Evolutionary conservation across 2,329 filamentous ascomycete species (phyloP).

Genomic region (Conoideocrella luteorostrata): DNA sequence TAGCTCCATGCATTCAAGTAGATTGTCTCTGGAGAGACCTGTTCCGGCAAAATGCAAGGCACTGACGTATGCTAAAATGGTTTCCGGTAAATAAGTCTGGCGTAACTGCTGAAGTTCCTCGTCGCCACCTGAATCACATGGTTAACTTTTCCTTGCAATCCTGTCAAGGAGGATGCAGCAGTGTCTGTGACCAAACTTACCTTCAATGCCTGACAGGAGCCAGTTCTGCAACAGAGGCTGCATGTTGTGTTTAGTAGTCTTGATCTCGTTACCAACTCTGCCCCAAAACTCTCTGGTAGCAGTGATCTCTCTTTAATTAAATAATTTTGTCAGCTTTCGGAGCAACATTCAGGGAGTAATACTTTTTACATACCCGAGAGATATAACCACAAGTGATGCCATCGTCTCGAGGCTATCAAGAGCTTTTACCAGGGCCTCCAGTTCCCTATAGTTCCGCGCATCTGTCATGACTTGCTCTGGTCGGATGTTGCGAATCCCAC

Average conservation of each 20-base stretch:
- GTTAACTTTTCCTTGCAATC: too few relatives aligned
- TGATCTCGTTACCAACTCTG: slow-evolving; percentile 48
- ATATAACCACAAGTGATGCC: slow-evolving; percentile 47
- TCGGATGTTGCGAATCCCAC: slow-evolving; percentile 27
- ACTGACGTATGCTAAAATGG: slow-evolving; percentile 75
- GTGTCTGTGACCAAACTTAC: too few relatives aligned
- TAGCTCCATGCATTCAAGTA: slow-evolving; percentile 83
- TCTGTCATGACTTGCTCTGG: slow-evolving; percentile 42
- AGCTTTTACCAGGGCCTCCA: slow-evolving; percentile 60
- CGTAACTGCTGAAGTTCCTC: slow-evolving; percentile 60
- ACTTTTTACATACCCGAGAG: slow-evolving; percentile 40
- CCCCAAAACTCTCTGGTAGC: slow-evolving; percentile 45
- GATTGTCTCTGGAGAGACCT: slow-evolving; percentile 64
- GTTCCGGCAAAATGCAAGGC: slow-evolving; percentile 74
- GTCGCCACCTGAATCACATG: slow-evolving; percentile 47
- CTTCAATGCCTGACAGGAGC: slow-evolving; percentile 49
- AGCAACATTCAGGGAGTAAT: background rate
- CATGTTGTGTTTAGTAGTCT: slow-evolving; percentile 49
- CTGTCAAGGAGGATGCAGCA: too few relatives aligned
- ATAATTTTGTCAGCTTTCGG: background rate
- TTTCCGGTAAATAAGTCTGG: slow-evolving; percentile 75
- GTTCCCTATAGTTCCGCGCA: slow-evolving; percentile 58
- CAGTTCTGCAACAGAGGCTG: slow-evolving; percentile 58
- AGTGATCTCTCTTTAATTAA: too few relatives aligned
- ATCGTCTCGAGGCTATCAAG: slow-evolving; percentile 65